Evolutionary conservation across 345 rosid species (phyloP).

Genomic region (Eucalyptus grandis): DNA sequence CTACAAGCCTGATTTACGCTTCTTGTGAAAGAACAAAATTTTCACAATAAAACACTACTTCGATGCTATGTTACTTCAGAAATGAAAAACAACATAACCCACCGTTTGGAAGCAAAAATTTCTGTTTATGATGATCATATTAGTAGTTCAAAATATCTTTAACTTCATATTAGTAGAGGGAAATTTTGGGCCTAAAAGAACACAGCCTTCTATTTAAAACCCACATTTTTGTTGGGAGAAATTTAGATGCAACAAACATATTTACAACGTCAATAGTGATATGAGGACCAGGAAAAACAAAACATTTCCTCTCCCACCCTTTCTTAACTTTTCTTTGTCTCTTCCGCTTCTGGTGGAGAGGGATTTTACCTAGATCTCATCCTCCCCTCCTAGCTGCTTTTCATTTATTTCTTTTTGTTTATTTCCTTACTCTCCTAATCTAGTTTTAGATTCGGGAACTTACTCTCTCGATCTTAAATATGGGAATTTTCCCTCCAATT

Average conservation of each 20-base stretch:
- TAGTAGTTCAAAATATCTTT: not conserved
- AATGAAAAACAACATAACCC: not conserved
- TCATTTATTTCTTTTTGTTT: too few relatives aligned
- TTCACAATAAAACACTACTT: not conserved
- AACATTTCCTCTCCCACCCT: too few relatives aligned
- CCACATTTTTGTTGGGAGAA: too few relatives aligned
- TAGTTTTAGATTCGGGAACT: too few relatives aligned
- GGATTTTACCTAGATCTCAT: too few relatives aligned
- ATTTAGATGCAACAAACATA: not conserved
- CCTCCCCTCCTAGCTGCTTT: too few relatives aligned
- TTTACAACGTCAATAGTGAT: not conserved
- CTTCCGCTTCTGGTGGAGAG: too few relatives aligned
- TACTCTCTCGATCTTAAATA: too few relatives aligned
- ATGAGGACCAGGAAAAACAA: too few relatives aligned
- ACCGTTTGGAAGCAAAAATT: not conserved
- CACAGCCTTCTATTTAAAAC: not conserved
- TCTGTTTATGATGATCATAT: not conserved
- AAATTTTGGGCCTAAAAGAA: not conserved
- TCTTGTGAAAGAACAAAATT: not conserved
- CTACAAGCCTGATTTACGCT: not conserved
- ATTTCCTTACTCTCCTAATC: too few relatives aligned
- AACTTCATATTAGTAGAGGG: not conserved
- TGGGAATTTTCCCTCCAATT: too few relatives aligned
- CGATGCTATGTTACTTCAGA: not conserved
- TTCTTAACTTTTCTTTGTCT: too few relatives aligned